Conservation (phyloP, 805 yeast species). For the Myxozyma lipomycoides region DNA sequence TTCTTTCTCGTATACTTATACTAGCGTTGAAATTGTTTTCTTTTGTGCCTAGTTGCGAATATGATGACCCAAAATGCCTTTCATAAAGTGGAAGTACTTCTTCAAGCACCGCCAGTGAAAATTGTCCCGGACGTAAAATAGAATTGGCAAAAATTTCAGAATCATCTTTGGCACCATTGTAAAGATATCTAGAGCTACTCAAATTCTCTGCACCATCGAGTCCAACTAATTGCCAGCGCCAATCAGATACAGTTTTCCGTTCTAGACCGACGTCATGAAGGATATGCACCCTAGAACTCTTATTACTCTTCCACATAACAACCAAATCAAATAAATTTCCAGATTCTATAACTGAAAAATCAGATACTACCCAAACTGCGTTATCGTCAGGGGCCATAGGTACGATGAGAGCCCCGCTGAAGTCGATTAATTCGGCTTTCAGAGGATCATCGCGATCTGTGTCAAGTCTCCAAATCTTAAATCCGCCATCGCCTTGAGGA, state of each 20-base stretch:
- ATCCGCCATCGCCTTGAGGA: constrained; percentile 46
- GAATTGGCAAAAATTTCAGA: constrained; percentile 39
- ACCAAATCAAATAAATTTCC: constrained; percentile 37
- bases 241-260: background rate
- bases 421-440: constrained; percentile 34
- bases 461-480: constrained; percentile 41
- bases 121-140: constrained; percentile 50
- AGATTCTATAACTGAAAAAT: constrained; percentile 33
- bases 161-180: constrained; percentile 33
- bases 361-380: constrained; percentile 49
- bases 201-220: constrained; percentile 1
- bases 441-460: constrained; percentile 1
- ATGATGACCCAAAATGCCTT: constrained; percentile 40
- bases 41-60: constrained; percentile 31
- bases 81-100: constrained; percentile 54
- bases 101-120: constrained; percentile 47
- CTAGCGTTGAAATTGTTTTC: constrained; percentile 17
- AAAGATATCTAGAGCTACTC: constrained; percentile 8
- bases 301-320: constrained; percentile 62
- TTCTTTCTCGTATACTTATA: constrained; percentile 37
- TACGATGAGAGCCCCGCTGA: constrained; percentile 30
- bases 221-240: constrained; percentile 22
- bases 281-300: constrained; percentile 40
- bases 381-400: constrained; percentile 38
- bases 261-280: constrained; percentile 16